These are phyloP conservation scores for Alternaria ethzedia DNA, from an alignment of 2,329 filamentous ascomycete species.

Conservation along the genomic window DNA sequence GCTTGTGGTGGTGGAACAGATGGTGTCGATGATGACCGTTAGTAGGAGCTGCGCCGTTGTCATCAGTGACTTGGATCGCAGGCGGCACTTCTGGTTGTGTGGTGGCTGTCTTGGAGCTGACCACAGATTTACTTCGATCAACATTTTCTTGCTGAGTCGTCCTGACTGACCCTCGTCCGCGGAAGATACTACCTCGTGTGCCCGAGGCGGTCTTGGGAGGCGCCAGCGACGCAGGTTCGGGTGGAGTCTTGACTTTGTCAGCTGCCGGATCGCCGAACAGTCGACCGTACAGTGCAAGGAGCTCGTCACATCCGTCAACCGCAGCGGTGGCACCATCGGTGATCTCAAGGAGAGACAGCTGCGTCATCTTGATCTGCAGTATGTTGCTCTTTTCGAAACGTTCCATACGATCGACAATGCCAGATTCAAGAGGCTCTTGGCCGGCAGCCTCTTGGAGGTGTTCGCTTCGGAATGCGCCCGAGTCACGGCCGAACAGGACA, in stretches of 20 bases:
- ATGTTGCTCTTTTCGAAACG: slow-evolving; percentile 84
- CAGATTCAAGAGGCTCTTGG: slow-evolving; percentile 37
- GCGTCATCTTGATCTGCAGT: slow-evolving; percentile 95
- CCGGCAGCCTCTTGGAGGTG: slow-evolving; percentile 61
- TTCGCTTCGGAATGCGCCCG: slow-evolving; percentile 65
- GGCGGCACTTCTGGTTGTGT: slow-evolving; percentile 59
- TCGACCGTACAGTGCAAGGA: slow-evolving; percentile 80
- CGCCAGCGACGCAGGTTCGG: slow-evolving; percentile 57
- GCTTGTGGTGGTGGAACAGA: slow-evolving; percentile 43
- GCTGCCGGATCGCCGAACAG: slow-evolving; percentile 71
- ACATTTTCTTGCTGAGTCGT: slow-evolving; percentile 23
- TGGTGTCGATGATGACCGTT: slow-evolving; percentile 46
- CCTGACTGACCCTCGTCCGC: slow-evolving; percentile 50
- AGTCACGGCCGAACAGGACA: slow-evolving; percentile 70
- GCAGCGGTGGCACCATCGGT: slow-evolving; percentile 83
- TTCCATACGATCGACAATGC: slow-evolving; percentile 79
- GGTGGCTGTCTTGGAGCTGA: slow-evolving; percentile 32
- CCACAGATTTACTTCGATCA: slow-evolving; percentile 31
- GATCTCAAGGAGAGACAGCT: slow-evolving; percentile 82
- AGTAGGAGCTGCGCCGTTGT: slow-evolving; percentile 53
- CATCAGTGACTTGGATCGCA: slow-evolving; percentile 77
- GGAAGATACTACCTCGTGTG: slow-evolving; percentile 80
- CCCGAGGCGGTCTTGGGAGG: slow-evolving; percentile 67
- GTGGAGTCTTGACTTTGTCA: slow-evolving; percentile 46
- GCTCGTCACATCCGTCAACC: slow-evolving; percentile 85